Percentiles rank a stretch among this genome's conserved stretches.
phyloP scores from a whole-genome alignment of 306 rosid species.

The Abrus precatorius region DNA sequence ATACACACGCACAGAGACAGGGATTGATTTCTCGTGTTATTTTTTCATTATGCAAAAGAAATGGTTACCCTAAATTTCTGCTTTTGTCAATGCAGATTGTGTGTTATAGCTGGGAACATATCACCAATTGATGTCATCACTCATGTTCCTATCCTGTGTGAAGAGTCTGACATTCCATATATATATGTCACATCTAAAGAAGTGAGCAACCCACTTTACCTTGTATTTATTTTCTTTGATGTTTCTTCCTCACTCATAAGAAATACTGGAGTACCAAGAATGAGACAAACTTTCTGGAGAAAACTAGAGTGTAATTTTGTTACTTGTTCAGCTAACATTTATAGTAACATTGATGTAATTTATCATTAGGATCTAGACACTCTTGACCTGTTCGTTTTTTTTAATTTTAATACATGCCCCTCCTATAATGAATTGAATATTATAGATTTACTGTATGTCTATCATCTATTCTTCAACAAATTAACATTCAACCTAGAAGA shows the following conservation, averaged over 20 bases:
- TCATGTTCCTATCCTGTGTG: constrained; percentile 90
- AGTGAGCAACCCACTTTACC: constrained; percentile 54
- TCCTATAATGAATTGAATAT: background rate
- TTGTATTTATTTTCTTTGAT: background rate
- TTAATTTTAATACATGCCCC: background rate
- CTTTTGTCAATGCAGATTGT: constrained; percentile 61
- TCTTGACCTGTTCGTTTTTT: background rate
- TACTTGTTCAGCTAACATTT: background rate
- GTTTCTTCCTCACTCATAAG: background rate
- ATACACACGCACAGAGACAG: background rate
- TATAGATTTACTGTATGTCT: background rate
- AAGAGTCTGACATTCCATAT: constrained; percentile 85
- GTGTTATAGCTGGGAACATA: constrained; percentile 95
- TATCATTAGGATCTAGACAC: background rate
- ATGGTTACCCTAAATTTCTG: background rate
- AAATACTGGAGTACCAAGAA: background rate
- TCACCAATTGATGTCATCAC: constrained; percentile 96
- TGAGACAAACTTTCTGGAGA: background rate
- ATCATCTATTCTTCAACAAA: background rate
- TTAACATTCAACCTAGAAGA: background rate
- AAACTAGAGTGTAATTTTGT: background rate
- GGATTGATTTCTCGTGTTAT: background rate
- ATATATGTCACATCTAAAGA: constrained; percentile 86
- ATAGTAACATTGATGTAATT: background rate
- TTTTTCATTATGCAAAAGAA: background rate